phyloP scores from a whole-genome alignment of 495 filamentous ascomycete species.

The Aspergillus egyptiacus region DNA sequence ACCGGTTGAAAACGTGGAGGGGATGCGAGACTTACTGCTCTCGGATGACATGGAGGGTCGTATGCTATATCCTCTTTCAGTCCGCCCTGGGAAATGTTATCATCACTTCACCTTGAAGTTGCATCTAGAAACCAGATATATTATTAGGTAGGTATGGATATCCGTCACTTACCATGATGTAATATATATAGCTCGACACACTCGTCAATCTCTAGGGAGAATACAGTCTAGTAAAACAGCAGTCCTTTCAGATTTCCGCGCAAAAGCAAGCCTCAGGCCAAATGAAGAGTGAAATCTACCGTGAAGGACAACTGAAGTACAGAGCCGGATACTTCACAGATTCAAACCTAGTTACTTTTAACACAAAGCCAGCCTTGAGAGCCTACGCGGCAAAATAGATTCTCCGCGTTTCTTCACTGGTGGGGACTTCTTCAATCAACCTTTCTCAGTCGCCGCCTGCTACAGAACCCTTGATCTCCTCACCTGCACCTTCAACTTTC shows the following conservation, averaged over 20 bases:
- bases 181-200: slow-evolving; percentile 2
- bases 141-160: neutral
- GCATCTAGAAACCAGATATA: neutral
- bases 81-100: slow-evolving; percentile 32
- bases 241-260: neutral
- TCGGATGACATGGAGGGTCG: slow-evolving; percentile 81
- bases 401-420: slow-evolving; percentile 30
- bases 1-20: neutral
- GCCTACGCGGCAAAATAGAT: slow-evolving; percentile 36
- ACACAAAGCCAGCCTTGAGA: slow-evolving; percentile 6
- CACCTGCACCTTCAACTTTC: slow-evolving; percentile 11
- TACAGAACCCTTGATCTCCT: slow-evolving; percentile 6
- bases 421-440: slow-evolving; percentile 22
- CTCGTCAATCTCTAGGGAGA: neutral
- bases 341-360: neutral
- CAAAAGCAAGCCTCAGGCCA: neutral
- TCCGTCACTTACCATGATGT: slow-evolving; percentile 43
- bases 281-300: neutral
- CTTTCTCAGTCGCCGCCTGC: slow-evolving; percentile 14
- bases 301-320: neutral
- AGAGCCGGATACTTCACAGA: neutral
- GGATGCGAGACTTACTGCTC: slow-evolving; percentile 58
- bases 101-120: neutral
- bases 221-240: neutral
- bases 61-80: slow-evolving; percentile 64